Base-by-base conservation (phyloP, 2,329 filamentous ascomycete genomes). In the Ceratocystis cacaofunesta region DNA sequence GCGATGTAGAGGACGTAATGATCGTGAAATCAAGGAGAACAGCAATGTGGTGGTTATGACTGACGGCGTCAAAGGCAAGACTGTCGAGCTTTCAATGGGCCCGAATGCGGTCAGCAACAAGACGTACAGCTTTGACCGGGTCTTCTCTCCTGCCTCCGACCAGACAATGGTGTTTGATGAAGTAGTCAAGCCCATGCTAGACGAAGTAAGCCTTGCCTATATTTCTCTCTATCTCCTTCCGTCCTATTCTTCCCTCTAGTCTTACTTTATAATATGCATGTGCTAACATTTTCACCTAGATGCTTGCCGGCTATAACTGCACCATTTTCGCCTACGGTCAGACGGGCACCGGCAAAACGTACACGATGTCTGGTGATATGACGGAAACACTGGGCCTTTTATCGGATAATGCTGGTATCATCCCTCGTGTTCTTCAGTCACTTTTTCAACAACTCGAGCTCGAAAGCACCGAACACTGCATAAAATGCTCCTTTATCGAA, bases 301-400 rank as follows among this genome's bases (percentile, higher is more conserved):
- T 97, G 81, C 82, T 99, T 52, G 83, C 86, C 28, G 94, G 94
- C 63, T 97, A 90, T 77, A 99, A 99, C 75, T 99, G 94, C 77
- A 99, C 94, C 4, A 96, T 99, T 68, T 99, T 99, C 71, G 94
- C 94, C 43, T 99, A 99, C 74, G 94, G 94, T 30, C 94, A 99
- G 75, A 99, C 94, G 0, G 94, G 94, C 57, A 99, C 94, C 0
- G 94, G 94, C 71, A 99, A 99, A 75, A 99, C 94, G 15, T 99
- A 99, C 75, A 99, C 94, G 28, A 99, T 99, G 94, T 96, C 92
- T 0, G 94, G 94, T 65, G 92, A 99, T 74, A 96, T 99, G 85
- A 89, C 83, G 15, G 89, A 96, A 70, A 90, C 85, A 0, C 76
- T 91, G 46, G 90, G 92, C 1, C 85, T 96, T 67, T 80, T 95